A percentile compares a stretch with the other conserved stretches of the same genome.
phyloP scores from a whole-genome alignment of 306 rosid genomes.

The Vigna nakashimae region DNA sequence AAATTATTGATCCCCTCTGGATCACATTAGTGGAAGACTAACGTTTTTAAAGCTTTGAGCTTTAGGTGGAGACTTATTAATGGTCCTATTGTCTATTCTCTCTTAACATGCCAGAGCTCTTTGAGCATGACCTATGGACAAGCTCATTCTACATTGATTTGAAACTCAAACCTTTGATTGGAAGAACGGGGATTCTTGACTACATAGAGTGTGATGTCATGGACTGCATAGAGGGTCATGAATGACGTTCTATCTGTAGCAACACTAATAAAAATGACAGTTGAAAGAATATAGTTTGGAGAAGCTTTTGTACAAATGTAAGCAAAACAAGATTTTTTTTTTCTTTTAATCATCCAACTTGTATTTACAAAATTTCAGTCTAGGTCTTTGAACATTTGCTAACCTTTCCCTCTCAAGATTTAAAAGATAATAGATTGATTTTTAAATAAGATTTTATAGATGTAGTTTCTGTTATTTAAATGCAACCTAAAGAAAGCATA shows the following conservation, averaged over 20 bases:
- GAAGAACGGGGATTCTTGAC: background rate
- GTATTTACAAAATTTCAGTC: background rate
- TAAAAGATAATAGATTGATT: slow-evolving; percentile 1
- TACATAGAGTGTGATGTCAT: background rate
- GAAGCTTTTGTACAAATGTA: background rate
- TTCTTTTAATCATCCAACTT: background rate
- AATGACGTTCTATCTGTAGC: background rate
- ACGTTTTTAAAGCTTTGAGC: background rate
- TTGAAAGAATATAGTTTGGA: background rate
- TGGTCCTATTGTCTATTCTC: background rate
- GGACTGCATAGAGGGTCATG: background rate
- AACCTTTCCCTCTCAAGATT: background rate
- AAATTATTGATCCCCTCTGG: too few species aligned
- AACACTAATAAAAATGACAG: background rate
- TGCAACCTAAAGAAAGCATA: slow-evolving; percentile 34
- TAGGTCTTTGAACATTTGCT: slow-evolving; percentile 8
- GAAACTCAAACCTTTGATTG: background rate
- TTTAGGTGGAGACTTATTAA: background rate
- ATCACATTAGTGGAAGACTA: background rate
- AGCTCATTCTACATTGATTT: background rate
- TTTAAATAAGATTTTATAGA: slow-evolving; percentile 11
- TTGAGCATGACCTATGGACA: background rate
- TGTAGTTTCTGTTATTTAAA: slow-evolving; percentile 16
- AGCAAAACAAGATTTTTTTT: background rate
- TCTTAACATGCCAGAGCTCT: slow-evolving; percentile 8